phyloP scores from a whole-genome alignment of 129 eudicot species.

The Logfia minima region DNA sequence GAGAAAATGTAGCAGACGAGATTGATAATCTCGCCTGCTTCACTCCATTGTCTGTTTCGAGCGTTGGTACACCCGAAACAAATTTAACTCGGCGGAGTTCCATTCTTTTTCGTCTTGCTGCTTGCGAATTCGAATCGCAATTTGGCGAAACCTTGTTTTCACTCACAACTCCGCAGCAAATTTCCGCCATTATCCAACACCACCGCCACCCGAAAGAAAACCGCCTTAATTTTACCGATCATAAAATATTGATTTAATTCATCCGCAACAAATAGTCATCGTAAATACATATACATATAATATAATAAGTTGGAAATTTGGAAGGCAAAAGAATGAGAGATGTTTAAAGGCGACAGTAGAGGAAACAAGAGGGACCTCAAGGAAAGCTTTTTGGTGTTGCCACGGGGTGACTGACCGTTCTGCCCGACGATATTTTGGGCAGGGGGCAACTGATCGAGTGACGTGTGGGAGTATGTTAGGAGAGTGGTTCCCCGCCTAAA shows the following conservation, averaged over 20 bases:
- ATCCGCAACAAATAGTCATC: background rate
- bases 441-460: conserved; percentile 38
- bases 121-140: conserved; percentile 46
- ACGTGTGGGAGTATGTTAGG: conserved; percentile 47
- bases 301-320: background rate
- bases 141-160: conserved; percentile 45
- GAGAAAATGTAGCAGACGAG: conserved; percentile 30
- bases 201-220: background rate
- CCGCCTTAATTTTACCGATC: background rate
- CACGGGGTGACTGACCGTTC: conserved; percentile 35
- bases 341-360: conserved; percentile 22
- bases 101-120: conserved; percentile 55
- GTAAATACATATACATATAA: background rate
- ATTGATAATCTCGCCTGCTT: conserved; percentile 48
- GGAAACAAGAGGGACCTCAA: conserved; percentile 32
- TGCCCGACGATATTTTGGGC: conserved; percentile 31
- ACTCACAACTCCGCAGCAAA: conserved; percentile 55
- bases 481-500: conserved; percentile 48
- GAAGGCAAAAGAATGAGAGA: background rate
- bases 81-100: conserved; percentile 51
- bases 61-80: conserved; percentile 26
- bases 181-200: conserved; percentile 52
- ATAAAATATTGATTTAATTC: background rate
- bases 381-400: conserved; percentile 41
- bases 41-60: conserved; percentile 29